A percentile compares a stretch with the other conserved stretches of the same genome.
phyloP scores from a whole-genome alignment of 176 grass and related monocot species.

The Phyllostachys edulis region DNA sequence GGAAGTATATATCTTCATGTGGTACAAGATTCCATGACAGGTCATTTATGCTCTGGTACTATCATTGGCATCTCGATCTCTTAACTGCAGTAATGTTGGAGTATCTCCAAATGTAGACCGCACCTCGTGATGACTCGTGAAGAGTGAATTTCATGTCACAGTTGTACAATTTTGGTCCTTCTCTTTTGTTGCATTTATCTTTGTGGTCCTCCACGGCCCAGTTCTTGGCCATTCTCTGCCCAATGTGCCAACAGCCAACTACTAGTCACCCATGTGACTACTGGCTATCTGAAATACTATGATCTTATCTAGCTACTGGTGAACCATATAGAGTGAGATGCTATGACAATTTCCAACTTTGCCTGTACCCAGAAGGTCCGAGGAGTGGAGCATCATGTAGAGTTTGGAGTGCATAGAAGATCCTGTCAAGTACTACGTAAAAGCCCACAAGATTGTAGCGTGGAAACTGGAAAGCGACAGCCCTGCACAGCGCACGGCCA shows the following conservation, averaged over 20 bases:
- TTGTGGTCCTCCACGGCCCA: background rate
- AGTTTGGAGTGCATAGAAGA: background rate
- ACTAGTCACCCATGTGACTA: background rate
- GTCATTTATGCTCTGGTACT: background rate
- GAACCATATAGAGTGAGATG: background rate
- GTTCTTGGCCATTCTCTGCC: background rate
- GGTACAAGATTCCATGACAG: slow-evolving; percentile 22
- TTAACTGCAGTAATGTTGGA: background rate
- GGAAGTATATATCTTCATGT: background rate
- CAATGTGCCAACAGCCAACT: background rate
- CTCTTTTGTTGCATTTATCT: slow-evolving; percentile 13
- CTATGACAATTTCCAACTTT: background rate
- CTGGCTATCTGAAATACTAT: background rate
- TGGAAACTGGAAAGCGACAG: background rate
- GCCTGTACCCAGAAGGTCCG: background rate
- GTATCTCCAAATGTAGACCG: background rate
- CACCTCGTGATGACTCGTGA: slow-evolving; percentile 4
- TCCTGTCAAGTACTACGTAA: background rate
- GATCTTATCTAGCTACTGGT: background rate
- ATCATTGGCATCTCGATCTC: slow-evolving; percentile 18
- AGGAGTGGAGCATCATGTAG: background rate
- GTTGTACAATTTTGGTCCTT: background rate
- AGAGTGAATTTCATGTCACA: background rate
- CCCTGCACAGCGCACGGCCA: background rate
- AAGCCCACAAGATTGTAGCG: background rate